Base-by-base conservation (phyloP, 1,139 yeast genomes). In the Candida buenavistaensis region DNA sequence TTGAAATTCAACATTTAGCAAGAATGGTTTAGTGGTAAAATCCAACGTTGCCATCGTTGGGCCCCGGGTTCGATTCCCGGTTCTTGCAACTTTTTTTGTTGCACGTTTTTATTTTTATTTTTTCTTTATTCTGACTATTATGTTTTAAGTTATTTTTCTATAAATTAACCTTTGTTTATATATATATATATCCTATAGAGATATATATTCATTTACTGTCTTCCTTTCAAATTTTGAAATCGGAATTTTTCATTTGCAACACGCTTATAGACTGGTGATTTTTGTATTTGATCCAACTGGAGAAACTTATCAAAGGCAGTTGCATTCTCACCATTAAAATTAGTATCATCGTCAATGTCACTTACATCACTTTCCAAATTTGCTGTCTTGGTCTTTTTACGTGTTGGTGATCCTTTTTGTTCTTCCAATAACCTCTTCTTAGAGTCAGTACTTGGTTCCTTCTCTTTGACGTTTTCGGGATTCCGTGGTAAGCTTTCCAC, bases 1-100 rank as follows among this genome's bases (percentile, higher is more conserved):
- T n/a, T n/a, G n/a, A n/a, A n/a, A n/a, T n/a, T n/a, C n/a, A n/a
- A n/a, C n/a, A n/a, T n/a, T n/a, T n/a, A n/a, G 32, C 32, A 29
- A 29, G 32, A 39, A 39, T 44, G 48, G 48, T 44, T 44, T 44
- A 44, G 48, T 44, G 48, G 48, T 44, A 44, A 44, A 44, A 44
- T 44, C 47, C 47, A 44, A 42, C 47, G 47, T 43, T 43, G 47
- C 47, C 47, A 43, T 43, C 47, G 47, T 41, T 43, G 48, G 48
- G 48, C 46, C 48, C 48, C 45, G 37, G 47, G 47, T 44, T 44
- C 48, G 48, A 44, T 44, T 44, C 48, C 48, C 45, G 49, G 50
- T 42, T 42, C 39, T 45, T 47, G 50, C 50, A 46, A n/a, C n/a
- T 32, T 37, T 30, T 5, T 28, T 28, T 21, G 14, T 21, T 13